These are phyloP conservation scores for Kewa caespitosa DNA, from an alignment of 179 eudicot genomes.

Conservation along the genomic window DNA sequence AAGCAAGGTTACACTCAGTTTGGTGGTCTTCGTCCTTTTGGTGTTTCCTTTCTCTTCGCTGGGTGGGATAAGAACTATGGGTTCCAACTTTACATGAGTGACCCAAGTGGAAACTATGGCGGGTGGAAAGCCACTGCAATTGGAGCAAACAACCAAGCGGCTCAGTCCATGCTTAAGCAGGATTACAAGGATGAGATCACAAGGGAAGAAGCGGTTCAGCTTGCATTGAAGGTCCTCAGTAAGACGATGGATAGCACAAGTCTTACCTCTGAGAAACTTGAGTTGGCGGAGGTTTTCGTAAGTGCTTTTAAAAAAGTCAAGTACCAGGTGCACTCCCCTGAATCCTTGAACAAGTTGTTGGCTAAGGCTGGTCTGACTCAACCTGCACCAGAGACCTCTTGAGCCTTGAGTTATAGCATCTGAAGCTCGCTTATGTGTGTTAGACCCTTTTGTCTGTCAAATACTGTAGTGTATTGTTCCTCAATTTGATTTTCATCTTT, in stretches of 20 bases:
- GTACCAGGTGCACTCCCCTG: conserved; percentile 83
- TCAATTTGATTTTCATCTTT: conserved; percentile 14
- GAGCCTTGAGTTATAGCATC: conserved; percentile 30
- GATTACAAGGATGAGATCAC: conserved; percentile 90
- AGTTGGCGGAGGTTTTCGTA: conserved; percentile 72
- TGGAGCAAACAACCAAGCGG: conserved; percentile 92
- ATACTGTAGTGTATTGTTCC: conserved; percentile 11
- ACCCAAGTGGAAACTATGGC: conserved; percentile 92
- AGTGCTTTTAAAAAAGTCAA: conserved; percentile 64
- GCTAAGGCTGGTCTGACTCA: conserved; percentile 70
- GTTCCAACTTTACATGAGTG: conserved; percentile 93
- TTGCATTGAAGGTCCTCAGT: conserved; percentile 85
- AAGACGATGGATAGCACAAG: conserved; percentile 98
- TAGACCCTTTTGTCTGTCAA: not conserved
- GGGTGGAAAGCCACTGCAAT: conserved; percentile 98
- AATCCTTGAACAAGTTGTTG: conserved; percentile 65
- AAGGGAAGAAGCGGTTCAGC: conserved; percentile 81
- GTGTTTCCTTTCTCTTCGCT: conserved; percentile 85
- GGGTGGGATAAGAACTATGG: conserved; percentile 93
- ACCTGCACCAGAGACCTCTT: conserved; percentile 71
- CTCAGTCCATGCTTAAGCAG: conserved; percentile 95
- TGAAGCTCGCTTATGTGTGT: not conserved
- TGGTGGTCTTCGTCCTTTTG: conserved; percentile 93
- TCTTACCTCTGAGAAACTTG: conserved; percentile 90
- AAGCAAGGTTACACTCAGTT: conserved; percentile 93